phyloP scores from a whole-genome alignment of 768 basidiomycete genomes.

The Termitomyces sp. region DNA sequence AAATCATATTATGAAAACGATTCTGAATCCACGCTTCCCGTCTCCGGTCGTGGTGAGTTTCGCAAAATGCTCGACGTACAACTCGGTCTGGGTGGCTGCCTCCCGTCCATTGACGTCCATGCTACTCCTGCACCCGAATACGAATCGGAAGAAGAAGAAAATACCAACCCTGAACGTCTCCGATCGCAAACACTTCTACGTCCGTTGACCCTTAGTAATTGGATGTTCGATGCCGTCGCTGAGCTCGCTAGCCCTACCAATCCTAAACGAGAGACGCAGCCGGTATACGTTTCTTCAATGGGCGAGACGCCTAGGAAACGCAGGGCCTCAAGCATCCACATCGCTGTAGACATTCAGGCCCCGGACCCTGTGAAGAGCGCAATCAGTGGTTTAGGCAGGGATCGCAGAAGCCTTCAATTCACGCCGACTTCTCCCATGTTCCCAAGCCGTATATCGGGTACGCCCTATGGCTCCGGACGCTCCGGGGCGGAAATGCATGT shows the following conservation, averaged over 20 bases:
- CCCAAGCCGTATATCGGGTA: slow-evolving; percentile 16
- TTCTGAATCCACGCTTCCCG: slow-evolving; percentile 13
- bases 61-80: slow-evolving; percentile 61
- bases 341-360: slow-evolving; percentile 19
- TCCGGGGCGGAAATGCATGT: slow-evolving; percentile 13
- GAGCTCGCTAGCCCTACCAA: slow-evolving; percentile 47
- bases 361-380: slow-evolving; percentile 2
- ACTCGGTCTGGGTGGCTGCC: slow-evolving; percentile 47
- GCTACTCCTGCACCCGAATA: slow-evolving; percentile 31
- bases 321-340: slow-evolving; percentile 22
- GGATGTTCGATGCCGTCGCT: slow-evolving; percentile 82
- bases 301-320: slow-evolving; percentile 5
- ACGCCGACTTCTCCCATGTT: slow-evolving; percentile 51
- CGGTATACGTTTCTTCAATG: slow-evolving; percentile 31
- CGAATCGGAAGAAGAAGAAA: slow-evolving; percentile 30
- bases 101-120: slow-evolving; percentile 45
- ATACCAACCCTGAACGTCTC: slow-evolving; percentile 24
- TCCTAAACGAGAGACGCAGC: slow-evolving; percentile 19
- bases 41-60: slow-evolving; percentile 58
- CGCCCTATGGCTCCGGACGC: slow-evolving; percentile 7
- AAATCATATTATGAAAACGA: neutral
- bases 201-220: slow-evolving; percentile 65
- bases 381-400: slow-evolving; percentile 15
- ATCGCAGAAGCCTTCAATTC: slow-evolving; percentile 61
- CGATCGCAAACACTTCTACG: slow-evolving; percentile 42